Evolutionary conservation across 371 early-diverging fungal species (phyloP), one percentile per base, ranked within the genome.

Genomic region (Batkoa obscura): DNA sequence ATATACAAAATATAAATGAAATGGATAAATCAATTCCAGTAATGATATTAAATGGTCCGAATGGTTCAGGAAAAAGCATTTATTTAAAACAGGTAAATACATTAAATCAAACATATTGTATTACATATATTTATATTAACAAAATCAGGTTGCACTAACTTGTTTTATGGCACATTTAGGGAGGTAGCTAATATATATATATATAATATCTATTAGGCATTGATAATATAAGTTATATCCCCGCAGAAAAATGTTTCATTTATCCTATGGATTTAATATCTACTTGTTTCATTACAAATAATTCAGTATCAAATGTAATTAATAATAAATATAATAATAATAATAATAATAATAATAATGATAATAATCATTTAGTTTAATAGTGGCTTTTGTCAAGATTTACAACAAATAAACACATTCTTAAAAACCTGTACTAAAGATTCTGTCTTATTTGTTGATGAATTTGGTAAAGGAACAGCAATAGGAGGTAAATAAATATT

Each of bases 391-490:
- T 43, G 43, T 32, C 55, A 55, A 55, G 43, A 42, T 23, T 38
- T 55, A 17, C 55, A 55, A 38, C 6, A 34, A 55, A 43, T 39
- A 12, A 1, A 15, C 3, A 42, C 17, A 4, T 42, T 55, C n/a
- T 15, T 55, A 3, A 2, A 15, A 13, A 32, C 5, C 3, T 55
- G 55, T 42, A 55, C 43, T 23, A 55, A 43, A 4, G 17, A 43
- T 23, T 55, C 55, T 32, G 17, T 55, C 10, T 2, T 55, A 3
- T 4, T 55, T 5, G 32, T 55, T 4, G 55, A 55, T 43, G 55
- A 55, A 38, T 55, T 55, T 23, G 55, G 55, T 32, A 55, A 38
- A 42, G 55, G 55, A 13, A 55, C 55, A 15, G 43, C 15, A 9
- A 55, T 38, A 1, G 3, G 33, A 13, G 55, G 55, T 55, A 23